Percentiles rank a stretch among this genome's conserved stretches.
Conservation (phyloP, 805 yeast species). For the Starmerella vaccinii region DNA sequence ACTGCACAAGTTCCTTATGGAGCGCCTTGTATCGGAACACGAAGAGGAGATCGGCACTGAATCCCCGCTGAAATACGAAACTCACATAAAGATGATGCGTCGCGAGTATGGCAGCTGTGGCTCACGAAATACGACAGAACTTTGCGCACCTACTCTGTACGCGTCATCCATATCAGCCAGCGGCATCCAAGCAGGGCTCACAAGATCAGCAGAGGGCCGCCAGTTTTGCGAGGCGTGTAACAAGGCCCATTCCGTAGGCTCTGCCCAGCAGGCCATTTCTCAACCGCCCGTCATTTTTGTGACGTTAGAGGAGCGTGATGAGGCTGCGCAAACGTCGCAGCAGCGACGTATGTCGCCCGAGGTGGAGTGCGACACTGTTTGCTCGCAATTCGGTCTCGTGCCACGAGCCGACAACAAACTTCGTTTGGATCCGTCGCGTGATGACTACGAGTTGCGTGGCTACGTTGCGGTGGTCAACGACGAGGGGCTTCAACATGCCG, state of each 20-base stretch:
- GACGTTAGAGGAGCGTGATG: conserved; percentile 4
- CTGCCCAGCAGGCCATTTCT: conserved; percentile 37
- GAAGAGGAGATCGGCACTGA: conserved; percentile 9
- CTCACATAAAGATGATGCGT: not conserved
- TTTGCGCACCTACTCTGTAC: not conserved
- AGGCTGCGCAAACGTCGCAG: not conserved
- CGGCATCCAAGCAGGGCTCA: conserved; percentile 22
- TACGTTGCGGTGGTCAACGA: conserved; percentile 31
- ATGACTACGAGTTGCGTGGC: conserved; percentile 30
- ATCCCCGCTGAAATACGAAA: not conserved
- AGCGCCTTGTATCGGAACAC: conserved; percentile 6
- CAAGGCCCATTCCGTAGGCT: conserved; percentile 45
- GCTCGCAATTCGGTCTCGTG: conserved; percentile 6
- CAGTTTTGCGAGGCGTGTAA: conserved; percentile 45
- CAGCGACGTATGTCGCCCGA: not conserved
- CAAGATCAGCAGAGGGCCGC: conserved; percentile 16
- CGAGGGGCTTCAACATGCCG: conserved; percentile 30
- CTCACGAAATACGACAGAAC: conserved; percentile 8
- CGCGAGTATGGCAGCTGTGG: conserved; percentile 22
- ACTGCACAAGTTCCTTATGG: conserved; percentile 3
- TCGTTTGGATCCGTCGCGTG: not conserved
- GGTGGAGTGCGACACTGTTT: not conserved
- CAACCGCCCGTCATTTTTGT: conserved; percentile 48
- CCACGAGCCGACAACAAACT: conserved; percentile 15
- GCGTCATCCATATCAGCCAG: conserved; percentile 14